These are phyloP conservation scores for Nemophila menziesii DNA, from an alignment of 257 asterid species.

Conservation along the genomic window DNA sequence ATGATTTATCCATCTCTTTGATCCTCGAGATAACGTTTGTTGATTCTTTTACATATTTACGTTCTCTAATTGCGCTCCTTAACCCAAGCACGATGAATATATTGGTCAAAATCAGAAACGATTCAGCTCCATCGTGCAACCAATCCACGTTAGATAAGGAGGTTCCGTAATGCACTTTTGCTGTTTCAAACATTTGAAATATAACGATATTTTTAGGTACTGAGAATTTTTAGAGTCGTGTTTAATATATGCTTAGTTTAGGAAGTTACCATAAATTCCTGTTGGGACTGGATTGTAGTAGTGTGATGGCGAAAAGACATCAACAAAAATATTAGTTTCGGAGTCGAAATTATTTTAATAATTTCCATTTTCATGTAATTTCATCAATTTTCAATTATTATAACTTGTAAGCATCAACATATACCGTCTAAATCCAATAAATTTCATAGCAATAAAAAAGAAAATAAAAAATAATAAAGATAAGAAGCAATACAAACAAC, in stretches of 20 bases:
- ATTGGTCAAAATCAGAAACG: constrained; percentile 77
- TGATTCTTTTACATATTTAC: constrained; percentile 21
- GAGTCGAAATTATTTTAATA: constrained; percentile 5
- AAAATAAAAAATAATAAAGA: no score
- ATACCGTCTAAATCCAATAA: no score
- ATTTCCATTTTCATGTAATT: no score
- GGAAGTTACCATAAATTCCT: constrained; percentile 70
- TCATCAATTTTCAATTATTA: neutral
- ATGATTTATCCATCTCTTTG: constrained; percentile 38
- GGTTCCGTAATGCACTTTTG: constrained; percentile 86
- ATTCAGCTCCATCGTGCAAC: constrained; percentile 98
- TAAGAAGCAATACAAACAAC: no score
- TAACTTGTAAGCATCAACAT: no score
- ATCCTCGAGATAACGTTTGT: constrained; percentile 20
- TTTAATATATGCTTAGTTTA: neutral
- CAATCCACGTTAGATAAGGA: constrained; percentile 89
- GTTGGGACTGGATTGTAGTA: constrained; percentile 65
- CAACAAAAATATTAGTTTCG: constrained; percentile 18
- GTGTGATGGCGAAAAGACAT: neutral
- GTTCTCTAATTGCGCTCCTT: constrained; percentile 50
- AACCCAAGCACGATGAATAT: constrained; percentile 84
- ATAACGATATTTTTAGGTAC: constrained; percentile 1
- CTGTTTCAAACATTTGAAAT: constrained; percentile 28
- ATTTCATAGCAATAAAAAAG: no score
- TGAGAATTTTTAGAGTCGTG: neutral